Evolutionary conservation across 495 filamentous ascomycete species (phyloP), one percentile per base, ranked within the genome.

Genomic region (Daldinia decipiens): DNA sequence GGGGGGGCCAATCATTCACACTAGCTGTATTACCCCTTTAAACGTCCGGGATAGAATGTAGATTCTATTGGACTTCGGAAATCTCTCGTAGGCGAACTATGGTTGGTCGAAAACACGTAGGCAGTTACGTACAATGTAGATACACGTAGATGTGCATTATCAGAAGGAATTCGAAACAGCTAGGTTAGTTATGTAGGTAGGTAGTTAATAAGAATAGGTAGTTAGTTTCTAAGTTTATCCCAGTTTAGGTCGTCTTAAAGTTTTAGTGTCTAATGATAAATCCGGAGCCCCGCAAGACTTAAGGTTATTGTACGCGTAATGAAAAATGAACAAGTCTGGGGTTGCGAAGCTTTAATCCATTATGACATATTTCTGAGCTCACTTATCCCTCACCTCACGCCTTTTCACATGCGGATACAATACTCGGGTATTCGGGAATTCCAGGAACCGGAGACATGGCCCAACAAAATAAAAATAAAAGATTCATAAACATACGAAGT

Each of bases 261-360:
- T 36, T 62, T 47, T 57, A 62, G 62, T 63, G 50, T 55, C 43
- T 34, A 63, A 70, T 54, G 55, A 65, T 26, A 64, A 71, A 63
- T 59, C 69, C 53, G 69, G 69, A 68, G 59, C 59, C 69, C 69
- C 69, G 69, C 69, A 72, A 72, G 53, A 63, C 67, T 63, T 45
- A 50, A 45, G 40, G 29, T 70, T 60, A 55, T 40, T 50, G 59
- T 59, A 67, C 59, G 68, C 68, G 62, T 58, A 66, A 62, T 66
- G 45, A 24, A 56, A 58, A 52, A 52, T 24, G 21, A 12, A 32
- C 63, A 64, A 71, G 68, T 71, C 68, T 62, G 68, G 68, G 62
- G 58, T 67, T 58, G 12, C 27, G 47, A 17, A 39, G 19, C 21
- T 47, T 12, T 47, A 47, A 47, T 47, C 43, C 19, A 1, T 47